Base-by-base conservation (phyloP, 2,329 filamentous ascomycete species). In the Alternaria ethzedia region DNA sequence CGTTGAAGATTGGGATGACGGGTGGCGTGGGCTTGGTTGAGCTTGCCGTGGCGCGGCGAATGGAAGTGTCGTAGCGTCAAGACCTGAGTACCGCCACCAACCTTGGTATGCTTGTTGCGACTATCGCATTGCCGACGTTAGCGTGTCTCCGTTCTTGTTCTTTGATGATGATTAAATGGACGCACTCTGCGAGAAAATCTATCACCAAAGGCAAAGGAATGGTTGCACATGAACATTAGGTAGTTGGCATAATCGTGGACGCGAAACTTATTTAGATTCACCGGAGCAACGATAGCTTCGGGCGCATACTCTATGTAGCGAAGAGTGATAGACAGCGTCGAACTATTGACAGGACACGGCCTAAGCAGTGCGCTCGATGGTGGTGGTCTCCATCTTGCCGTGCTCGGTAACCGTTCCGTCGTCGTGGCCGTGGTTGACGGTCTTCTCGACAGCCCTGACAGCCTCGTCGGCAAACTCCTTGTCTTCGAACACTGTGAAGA, bases 381-480 rank as follows among this genome's bases (percentile, higher is more conserved):
- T 52, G 5, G 49, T 52, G 5, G 49, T 52, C 13, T 52, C 30
- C 49, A 52, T 25, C 49, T 52, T 52, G 49, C 49, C 49, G 30
- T 52, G 49, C 26, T 55, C 56, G 9, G 32, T 50, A 21, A 26
- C 36, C 12, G 55, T 17, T 36, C 52, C 63, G 13, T 69, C 66
- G 5, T 55, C 45, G 6, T 69, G 66, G 6, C 60, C 69, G 13
- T 69, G 65, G 32, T 79, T 70, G 54, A 79, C 71, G 54, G 77
- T 69, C 70, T 79, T 79, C 67, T 79, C 75, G 28, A 77, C 73
- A 21, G 77, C 76, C 23, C 67, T 71, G 46, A 73, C 73, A 5
- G 75, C 71, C 67, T 77, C 64, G 17, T 78, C 77, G 13, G 73
- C 71, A 23, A 78, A 71, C 9, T 71, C 69, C 67, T 77, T 76